phyloP scores from a whole-genome alignment of 164 flowering plant genomes.

The Chloranthus sessilifolius region DNA sequence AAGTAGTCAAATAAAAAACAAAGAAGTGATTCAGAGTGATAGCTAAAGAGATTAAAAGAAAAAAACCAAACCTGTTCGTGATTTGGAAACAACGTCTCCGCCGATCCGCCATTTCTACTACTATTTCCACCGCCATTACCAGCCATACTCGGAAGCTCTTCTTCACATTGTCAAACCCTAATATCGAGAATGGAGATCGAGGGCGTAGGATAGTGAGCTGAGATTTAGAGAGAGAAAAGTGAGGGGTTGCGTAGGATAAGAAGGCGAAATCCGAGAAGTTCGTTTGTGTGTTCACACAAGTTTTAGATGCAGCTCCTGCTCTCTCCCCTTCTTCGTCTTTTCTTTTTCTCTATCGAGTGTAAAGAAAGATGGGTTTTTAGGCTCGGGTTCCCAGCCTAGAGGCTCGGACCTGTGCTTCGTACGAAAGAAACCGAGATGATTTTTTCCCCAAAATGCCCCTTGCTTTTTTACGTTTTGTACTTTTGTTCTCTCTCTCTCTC shows the following conservation, averaged over 20 bases:
- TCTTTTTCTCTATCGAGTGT: background rate
- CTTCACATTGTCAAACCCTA: conserved; percentile 16
- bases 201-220: background rate
- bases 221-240: background rate
- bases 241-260: conserved; percentile 8
- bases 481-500: too few relatives aligned
- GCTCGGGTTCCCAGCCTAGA: conserved; percentile 10
- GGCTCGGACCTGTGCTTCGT: conserved; percentile 3
- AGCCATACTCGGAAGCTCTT: conserved; percentile 15
- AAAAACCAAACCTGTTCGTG: conserved; percentile 23
- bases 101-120: conserved; percentile 18
- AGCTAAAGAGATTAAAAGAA: too few relatives aligned
- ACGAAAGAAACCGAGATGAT: background rate
- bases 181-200: background rate
- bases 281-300: conserved; percentile 14
- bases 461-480: too few relatives aligned
- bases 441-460: conserved; percentile 4
- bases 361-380: conserved; percentile 4
- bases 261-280: conserved; percentile 16
- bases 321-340: background rate
- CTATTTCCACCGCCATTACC: conserved; percentile 21
- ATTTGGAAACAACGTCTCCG: conserved; percentile 19
- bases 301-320: conserved; percentile 4
- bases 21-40: too few relatives aligned
- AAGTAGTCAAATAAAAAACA: too few relatives aligned